A percentile compares a stretch with the other conserved stretches of the same genome.
phyloP scores from a whole-genome alignment of 2,329 filamentous ascomycete genomes.

The Herpotrichia juniperi region DNA sequence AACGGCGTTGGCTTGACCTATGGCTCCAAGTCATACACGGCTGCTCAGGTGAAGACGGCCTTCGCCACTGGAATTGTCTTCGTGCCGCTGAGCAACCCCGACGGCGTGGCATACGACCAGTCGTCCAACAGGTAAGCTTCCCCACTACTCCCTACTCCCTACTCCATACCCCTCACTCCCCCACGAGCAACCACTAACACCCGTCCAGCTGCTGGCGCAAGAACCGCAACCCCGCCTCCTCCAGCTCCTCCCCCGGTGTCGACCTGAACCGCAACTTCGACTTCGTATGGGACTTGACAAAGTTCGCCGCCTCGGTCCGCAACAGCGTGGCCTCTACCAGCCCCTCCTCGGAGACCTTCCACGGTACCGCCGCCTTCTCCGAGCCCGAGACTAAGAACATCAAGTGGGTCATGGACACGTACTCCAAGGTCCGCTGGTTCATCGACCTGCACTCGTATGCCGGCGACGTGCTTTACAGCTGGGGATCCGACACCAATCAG shows the following conservation, averaged over 20 bases:
- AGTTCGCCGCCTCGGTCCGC: conserved; percentile 51
- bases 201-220: conserved; percentile 34
- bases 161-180: too few relatives aligned
- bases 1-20: conserved; percentile 58
- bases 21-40: conserved; percentile 58
- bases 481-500: conserved; percentile 64
- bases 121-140: conserved; percentile 23
- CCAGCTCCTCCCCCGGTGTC: conserved; percentile 27
- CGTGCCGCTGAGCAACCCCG: conserved; percentile 39
- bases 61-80: conserved; percentile 62
- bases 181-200: too few relatives aligned
- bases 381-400: conserved; percentile 63
- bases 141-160: too few relatives aligned
- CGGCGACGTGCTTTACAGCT: conserved; percentile 62
- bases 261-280: conserved; percentile 52
- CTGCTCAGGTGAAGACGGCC: conserved; percentile 58
- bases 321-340: conserved; percentile 46
- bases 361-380: conserved; percentile 59
- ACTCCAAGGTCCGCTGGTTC: conserved; percentile 60
- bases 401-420: conserved; percentile 59
- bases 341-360: conserved; percentile 56
- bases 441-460: conserved; percentile 64
- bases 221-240: conserved; percentile 48
- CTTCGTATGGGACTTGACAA: conserved; percentile 61
- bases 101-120: conserved; percentile 39